phyloP scores from a whole-genome alignment of 306 rosid species.

The Carpinus fangiana region DNA sequence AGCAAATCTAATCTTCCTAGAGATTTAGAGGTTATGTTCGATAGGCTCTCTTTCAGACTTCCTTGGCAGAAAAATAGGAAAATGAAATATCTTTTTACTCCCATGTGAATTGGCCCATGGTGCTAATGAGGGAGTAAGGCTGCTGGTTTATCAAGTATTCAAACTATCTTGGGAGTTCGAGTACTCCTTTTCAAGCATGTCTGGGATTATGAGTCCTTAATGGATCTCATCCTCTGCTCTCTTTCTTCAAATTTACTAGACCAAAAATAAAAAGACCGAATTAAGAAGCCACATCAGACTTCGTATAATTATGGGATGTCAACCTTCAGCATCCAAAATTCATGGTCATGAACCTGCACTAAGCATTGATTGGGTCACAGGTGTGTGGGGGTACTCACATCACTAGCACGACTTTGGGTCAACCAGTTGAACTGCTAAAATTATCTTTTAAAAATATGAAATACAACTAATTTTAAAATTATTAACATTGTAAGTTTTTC shows the following conservation, averaged over 20 bases:
- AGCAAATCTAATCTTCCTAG: neutral
- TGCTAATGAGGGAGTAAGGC: neutral
- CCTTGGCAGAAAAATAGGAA: neutral
- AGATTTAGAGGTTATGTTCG: neutral
- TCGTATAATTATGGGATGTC: neutral
- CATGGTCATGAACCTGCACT: neutral
- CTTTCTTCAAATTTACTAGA: neutral
- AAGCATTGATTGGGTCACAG: neutral
- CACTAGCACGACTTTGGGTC: neutral
- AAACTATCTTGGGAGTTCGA: neutral
- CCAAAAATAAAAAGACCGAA: neutral
- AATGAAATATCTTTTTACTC: neutral
- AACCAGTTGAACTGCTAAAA: neutral
- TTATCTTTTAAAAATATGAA: neutral
- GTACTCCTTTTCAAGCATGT: too few species aligned
- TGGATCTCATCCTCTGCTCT: neutral
- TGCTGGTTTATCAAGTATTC: neutral
- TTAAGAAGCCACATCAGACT: neutral
- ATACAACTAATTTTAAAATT: neutral
- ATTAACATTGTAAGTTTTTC: neutral
- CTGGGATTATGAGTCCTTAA: too few species aligned
- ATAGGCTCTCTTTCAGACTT: neutral
- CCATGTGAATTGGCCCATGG: neutral
- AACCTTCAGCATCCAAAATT: neutral
- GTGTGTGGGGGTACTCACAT: neutral